Evolutionary conservation across 306 rosid species (phyloP), one percentile per base, ranked within the genome.

Genomic region (Cicer pinnatifidum): DNA sequence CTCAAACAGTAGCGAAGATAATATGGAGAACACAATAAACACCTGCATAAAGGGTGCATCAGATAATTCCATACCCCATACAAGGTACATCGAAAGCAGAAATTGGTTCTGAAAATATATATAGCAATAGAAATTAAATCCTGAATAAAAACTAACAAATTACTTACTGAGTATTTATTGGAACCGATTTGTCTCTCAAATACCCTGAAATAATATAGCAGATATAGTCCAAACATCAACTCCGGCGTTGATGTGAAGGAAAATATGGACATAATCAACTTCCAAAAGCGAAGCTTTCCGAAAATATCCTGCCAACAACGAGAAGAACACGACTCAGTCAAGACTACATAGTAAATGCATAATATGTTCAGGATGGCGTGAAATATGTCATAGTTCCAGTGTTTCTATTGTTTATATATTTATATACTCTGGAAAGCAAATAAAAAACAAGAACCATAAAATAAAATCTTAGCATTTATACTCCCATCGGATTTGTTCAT

Each of bases 111-210:
- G 48, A 72, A 60, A 75, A 28, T 53, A 71, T 3, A 52, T 51
- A 6, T 47, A 56, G 37, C 23, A 45, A 46, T 57, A 9, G 43
- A 37, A 43, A 73, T 10, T 23, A 69, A 56, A 4, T 56, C 54
- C 9, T 1, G 6, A 81, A 43, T 43, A 23, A 20, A 75, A 56
- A 57, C 73, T 38, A 69, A 51, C 38, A 38, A 62, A 51, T 45
- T 51, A 84, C 91, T 73, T 76, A 94, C 99, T 0, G 96, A 90
- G 75, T 88, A 88, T 83, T 95, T 95, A 60, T 91, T 95, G 81
- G 99, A 90, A 74, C 99, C 97, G 28, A 95, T 95, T 76, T 95
- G 99, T 75, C 99, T 90, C 89, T 95, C 99, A 71, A 95, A 95
- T 75, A 95, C 93, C 85, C 99, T 84, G 93, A 95, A 95, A 82